Base-by-base conservation (phyloP, 352 stramenopile genomes). In the Nothophytophthora sp. region DNA sequence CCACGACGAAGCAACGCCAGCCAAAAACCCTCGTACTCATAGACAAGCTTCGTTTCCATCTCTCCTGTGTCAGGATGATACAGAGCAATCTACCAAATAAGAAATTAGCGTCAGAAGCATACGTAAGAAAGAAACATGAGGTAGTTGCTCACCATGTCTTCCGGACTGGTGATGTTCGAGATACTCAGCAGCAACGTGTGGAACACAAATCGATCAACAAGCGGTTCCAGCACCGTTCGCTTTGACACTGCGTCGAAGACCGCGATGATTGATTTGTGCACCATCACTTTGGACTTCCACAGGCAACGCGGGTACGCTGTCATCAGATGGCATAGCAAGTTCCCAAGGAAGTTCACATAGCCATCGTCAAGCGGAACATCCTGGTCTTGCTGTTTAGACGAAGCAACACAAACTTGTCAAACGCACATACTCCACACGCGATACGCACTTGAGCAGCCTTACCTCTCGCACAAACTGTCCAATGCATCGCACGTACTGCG, bases 51-150 rank as follows among this genome's bases (percentile, higher is more conserved):
- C 41, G 78, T 86, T 39, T 88, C 84, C 4, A 72, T 18, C 25
- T 77, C 70, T 20, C 84, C 84, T 6, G 84, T 92, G 24, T 92
- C 81, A 1, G 81, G 84, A 38, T 95, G 81, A 54, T 89, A 91
- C 1, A 94, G 50, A 32, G 73, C 56, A 12, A 73, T 30, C 76
- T 87, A 32, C 7, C 9, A 50, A 39, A 48, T 34, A 15, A 15
- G 29, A 34, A 34, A 2, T 34, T 9, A 2, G 29, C 15, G 36
- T 13, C 25, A 27, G 5, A 42, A 28, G n/a, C 2, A 25, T 42
- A n/a, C n/a, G n/a, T n/a, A n/a, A n/a, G n/a, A 15, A 19, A 25
- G 6, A 42, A 19, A n/a, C 37, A 9, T 34, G 10, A 15, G 8
- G 9, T 20, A 23, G 25, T 34, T 25, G 36, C 33, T 32, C 70